phyloP scores from a whole-genome alignment of 768 basidiomycete species.

The Daedaleopsis sinensis region DNA sequence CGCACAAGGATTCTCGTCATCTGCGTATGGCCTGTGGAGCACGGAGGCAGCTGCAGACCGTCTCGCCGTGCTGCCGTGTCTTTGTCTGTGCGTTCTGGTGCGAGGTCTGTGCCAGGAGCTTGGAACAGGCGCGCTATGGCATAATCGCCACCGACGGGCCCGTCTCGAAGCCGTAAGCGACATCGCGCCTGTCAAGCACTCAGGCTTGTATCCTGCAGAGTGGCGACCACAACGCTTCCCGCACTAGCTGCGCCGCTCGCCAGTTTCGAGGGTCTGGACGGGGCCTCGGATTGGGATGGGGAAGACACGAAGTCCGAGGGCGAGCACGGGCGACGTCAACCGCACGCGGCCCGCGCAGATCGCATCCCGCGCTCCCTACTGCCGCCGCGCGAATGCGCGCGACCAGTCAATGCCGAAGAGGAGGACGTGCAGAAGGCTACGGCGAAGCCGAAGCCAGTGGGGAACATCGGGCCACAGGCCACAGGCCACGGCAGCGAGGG shows the following conservation, averaged over 20 bases:
- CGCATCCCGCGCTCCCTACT: neutral
- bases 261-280: too few relatives aligned
- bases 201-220: too few relatives aligned
- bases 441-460: neutral
- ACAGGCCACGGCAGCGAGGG: too few relatives aligned
- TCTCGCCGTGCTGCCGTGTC: too few relatives aligned
- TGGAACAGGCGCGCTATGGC: conserved; percentile 13
- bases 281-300: too few relatives aligned
- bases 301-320: neutral
- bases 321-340: neutral
- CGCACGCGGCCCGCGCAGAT: neutral
- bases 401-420: neutral
- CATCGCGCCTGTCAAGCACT: too few relatives aligned
- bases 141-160: conserved; percentile 1
- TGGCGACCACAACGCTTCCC: too few relatives aligned
- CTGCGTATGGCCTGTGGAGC: too few relatives aligned
- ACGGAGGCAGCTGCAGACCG: too few relatives aligned
- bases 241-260: too few relatives aligned
- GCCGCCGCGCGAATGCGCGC: neutral
- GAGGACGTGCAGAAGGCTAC: neutral
- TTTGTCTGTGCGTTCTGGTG: neutral
- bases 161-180: neutral
- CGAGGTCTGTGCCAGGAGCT: too few relatives aligned
- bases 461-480: neutral
- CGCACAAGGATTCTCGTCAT: neutral